These are phyloP conservation scores for Pichia thaimueangensis DNA, from an alignment of 805 yeast species.

Conservation along the genomic window DNA sequence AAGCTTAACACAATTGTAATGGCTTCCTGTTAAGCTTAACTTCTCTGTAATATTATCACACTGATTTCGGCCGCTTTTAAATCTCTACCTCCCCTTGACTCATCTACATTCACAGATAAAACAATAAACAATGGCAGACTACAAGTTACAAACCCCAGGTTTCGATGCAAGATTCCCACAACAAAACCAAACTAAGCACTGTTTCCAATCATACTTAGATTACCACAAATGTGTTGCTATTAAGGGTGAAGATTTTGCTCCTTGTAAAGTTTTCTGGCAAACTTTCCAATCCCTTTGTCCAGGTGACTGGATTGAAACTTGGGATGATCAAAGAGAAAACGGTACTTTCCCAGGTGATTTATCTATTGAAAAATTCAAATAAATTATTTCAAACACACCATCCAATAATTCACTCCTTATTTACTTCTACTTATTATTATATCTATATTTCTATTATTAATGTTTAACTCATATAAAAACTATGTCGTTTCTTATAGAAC, in stretches of 20 bases:
- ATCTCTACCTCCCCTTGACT: too few species aligned
- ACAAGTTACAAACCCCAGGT: conserved; percentile 57
- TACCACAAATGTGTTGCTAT: conserved; percentile 95
- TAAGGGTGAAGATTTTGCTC: conserved; percentile 97
- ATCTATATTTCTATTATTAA: neutral
- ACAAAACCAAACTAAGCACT: conserved; percentile 96
- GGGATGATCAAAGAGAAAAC: conserved; percentile 76
- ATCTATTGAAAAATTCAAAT: conserved; percentile 29
- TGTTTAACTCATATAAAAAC: too few species aligned
- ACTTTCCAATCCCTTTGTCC: conserved; percentile 87
- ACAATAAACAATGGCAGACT: conserved; percentile 32
- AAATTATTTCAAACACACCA: neutral
- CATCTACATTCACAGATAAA: too few species aligned
- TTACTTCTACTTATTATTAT: neutral
- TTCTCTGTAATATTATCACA: too few species aligned
- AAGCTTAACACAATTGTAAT: too few species aligned
- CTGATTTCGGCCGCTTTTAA: too few species aligned
- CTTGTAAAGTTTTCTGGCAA: conserved; percentile 91
- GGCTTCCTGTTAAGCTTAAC: too few species aligned
- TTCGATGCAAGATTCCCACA: conserved; percentile 95
- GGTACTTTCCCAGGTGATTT: conserved; percentile 37
- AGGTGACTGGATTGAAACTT: conserved; percentile 73
- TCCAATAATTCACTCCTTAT: neutral
- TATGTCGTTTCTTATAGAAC: too few species aligned
- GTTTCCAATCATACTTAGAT: conserved; percentile 97